Percentiles rank a stretch among this genome's conserved stretches.
Evolutionary conservation across 2,329 filamentous ascomycete genomes (phyloP).

Genomic region (Diplodia corticola): DNA sequence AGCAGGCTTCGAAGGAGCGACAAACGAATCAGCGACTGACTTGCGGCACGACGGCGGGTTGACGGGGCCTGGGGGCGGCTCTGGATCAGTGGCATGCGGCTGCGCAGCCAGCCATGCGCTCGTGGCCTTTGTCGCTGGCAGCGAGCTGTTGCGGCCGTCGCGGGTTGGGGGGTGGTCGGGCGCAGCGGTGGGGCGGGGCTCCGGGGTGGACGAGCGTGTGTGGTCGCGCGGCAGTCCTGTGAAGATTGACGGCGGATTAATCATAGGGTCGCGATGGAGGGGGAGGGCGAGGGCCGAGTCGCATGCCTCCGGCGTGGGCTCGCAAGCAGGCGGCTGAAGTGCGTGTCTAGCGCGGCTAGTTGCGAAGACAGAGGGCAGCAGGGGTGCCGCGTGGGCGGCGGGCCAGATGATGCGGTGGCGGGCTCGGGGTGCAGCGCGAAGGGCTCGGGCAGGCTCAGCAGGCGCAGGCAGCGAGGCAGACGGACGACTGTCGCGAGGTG

Average conservation of each 20-base stretch:
- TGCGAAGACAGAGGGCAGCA: not conserved
- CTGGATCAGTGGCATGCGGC: conserved; percentile 1
- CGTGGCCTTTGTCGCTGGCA: not conserved
- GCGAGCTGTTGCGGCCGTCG: not conserved
- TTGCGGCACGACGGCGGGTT: conserved; percentile 18
- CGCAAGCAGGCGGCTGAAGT: not conserved
- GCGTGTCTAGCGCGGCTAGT: conserved; percentile 1
- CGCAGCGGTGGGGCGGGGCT: conserved; percentile 27
- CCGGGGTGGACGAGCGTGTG: conserved; percentile 20
- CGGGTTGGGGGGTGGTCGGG: conserved; percentile 29
- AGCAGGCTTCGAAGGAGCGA: conserved; percentile 21
- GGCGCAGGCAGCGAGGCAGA: not conserved
- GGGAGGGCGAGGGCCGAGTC: not conserved
- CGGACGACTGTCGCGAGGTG: not conserved
- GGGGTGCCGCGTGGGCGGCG: conserved; percentile 10
- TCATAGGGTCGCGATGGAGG: conserved; percentile 27
- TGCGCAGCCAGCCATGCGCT: conserved; percentile 1
- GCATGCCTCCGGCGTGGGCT: conserved; percentile 8
- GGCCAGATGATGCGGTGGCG: conserved; percentile 11
- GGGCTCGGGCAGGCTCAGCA: not conserved
- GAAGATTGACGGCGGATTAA: conserved; percentile 38
- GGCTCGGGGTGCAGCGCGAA: too few species aligned
- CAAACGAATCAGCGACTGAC: conserved; percentile 26
- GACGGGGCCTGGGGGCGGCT: conserved; percentile 27
- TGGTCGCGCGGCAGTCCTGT: conserved; percentile 32